Evolutionary conservation across 371 early-diverging fungal species (phyloP).

Genomic region (Rozella allomycis): DNA sequence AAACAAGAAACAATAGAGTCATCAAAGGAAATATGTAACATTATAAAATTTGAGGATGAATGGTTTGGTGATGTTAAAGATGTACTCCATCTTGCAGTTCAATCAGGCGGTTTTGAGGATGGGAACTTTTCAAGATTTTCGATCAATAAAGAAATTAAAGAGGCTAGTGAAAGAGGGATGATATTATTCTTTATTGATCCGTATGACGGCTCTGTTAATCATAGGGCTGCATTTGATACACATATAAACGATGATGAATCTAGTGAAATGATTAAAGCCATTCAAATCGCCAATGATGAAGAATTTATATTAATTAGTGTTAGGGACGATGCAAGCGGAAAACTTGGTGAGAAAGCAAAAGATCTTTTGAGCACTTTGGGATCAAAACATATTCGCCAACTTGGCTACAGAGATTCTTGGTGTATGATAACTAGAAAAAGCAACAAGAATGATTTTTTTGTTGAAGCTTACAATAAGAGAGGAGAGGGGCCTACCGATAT

Average conservation of each 20-base stretch:
- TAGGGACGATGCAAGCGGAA: conserved; percentile 48
- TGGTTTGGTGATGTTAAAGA: too few relatives aligned
- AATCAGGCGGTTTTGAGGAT: conserved; percentile 46
- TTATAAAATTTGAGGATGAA: too few relatives aligned
- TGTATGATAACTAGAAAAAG: conserved; percentile 38
- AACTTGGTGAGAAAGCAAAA: conserved; percentile 31
- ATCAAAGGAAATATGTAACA: too few relatives aligned
- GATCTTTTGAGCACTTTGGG: conserved; percentile 38
- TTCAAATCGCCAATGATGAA: conserved; percentile 36
- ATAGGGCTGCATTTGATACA: conserved; percentile 49
- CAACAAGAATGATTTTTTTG: neutral
- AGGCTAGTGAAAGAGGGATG: conserved; percentile 37
- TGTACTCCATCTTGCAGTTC: conserved; percentile 23
- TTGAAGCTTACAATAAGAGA: conserved; percentile 13
- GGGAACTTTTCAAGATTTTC: conserved; percentile 59
- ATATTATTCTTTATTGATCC: conserved; percentile 49
- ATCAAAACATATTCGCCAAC: conserved; percentile 22
- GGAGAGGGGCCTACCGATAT: conserved; percentile 9
- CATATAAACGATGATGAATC: conserved; percentile 43
- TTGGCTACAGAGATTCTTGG: conserved; percentile 55
- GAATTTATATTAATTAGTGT: conserved; percentile 39
- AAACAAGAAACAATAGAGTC: too few relatives aligned
- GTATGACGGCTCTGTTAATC: conserved; percentile 35
- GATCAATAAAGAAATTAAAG: conserved; percentile 22
- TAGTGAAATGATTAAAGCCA: conserved; percentile 38